phyloP scores from a whole-genome alignment of 2,329 filamentous ascomycete species.

The Thielaviopsis cerberus region DNA sequence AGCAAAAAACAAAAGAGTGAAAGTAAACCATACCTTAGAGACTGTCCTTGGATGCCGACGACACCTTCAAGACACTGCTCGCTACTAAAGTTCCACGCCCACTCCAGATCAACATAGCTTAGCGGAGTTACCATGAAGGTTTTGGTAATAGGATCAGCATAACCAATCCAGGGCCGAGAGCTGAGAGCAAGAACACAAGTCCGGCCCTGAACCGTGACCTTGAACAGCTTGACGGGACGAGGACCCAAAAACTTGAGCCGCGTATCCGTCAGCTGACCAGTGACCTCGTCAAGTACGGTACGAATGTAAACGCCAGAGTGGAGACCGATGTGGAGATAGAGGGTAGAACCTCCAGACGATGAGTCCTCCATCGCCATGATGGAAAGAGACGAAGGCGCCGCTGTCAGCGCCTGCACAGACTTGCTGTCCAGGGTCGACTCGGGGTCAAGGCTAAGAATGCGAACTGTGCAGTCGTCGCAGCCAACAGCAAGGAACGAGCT shows the following conservation, averaged over 20 bases:
- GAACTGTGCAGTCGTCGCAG: slow-evolving; percentile 89
- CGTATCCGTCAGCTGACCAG: slow-evolving; percentile 86
- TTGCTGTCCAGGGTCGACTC: slow-evolving; percentile 84
- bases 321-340: slow-evolving; percentile 90
- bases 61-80: slow-evolving; percentile 87
- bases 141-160: slow-evolving; percentile 61
- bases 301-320: slow-evolving; percentile 91
- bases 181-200: slow-evolving; percentile 77
- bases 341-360: slow-evolving; percentile 66
- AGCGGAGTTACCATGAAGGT: slow-evolving; percentile 84
- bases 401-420: slow-evolving; percentile 82
- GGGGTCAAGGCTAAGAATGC: slow-evolving; percentile 75
- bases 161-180: slow-evolving; percentile 89
- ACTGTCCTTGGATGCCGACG: slow-evolving; percentile 81
- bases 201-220: slow-evolving; percentile 71
- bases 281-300: slow-evolving; percentile 86
- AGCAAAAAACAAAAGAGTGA: slow-evolving; percentile 16
- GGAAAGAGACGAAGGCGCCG: slow-evolving; percentile 68
- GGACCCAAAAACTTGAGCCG: slow-evolving; percentile 86
- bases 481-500: slow-evolving; percentile 91
- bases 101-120: slow-evolving; percentile 73
- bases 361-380: slow-evolving; percentile 96
- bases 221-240: slow-evolving; percentile 74
- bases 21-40: slow-evolving; percentile 47
- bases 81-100: slow-evolving; percentile 91